Base-by-base conservation (phyloP, 129 eudicot genomes). In the Lactuca sativa region DNA sequence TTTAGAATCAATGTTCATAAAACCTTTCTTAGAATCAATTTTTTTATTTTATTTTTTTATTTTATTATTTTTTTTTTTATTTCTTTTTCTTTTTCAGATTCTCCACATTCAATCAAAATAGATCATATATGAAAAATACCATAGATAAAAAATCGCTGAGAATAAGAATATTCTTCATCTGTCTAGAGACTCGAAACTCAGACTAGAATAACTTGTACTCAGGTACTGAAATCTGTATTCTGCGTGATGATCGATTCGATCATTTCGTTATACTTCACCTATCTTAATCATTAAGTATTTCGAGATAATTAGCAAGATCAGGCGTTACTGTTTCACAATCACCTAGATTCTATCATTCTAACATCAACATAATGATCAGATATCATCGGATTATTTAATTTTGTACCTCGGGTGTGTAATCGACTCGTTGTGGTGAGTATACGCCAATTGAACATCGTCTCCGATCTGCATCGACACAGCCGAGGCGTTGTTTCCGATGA, bases 381-480 rank as follows among this genome's bases (percentile, higher is more conserved):
- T 47, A 34, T 10, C 14, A 6, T 6, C 16, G 32, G 15, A 43
- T 37, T 16, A 44, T 14, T 6, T 47, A 36, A n/a, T 54, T 64
- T 15, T 17, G 9, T 91, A 92, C 98, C 98, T 93, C n/a, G 98
- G 98, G 14, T 44, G 80, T 17, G 82, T 63, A 56, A 82, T 67
- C 10, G 98, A 89, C 75, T 89, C 90, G 49, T 86, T 85, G 11
- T 76, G 67, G 73, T 93, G 98, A 58, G 92, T 86, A 64, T 84
- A 89, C 25, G 96, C 98, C 36, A 93, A 71, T 43, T 93, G 95
- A 33, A 78, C 98, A 59, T 81, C 82, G 38, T 93, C 96, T 5
- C 92, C 95, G 56, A 93, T 69, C 81, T 81, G 83, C 56, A 89
- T 77, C 62, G 95, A 79, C 55, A 90, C 88, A 64, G 92, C 90